Evolutionary conservation across 768 basidiomycete species (phyloP), one percentile per base, ranked within the genome.

Genomic region (Lactarius evosmus): DNA sequence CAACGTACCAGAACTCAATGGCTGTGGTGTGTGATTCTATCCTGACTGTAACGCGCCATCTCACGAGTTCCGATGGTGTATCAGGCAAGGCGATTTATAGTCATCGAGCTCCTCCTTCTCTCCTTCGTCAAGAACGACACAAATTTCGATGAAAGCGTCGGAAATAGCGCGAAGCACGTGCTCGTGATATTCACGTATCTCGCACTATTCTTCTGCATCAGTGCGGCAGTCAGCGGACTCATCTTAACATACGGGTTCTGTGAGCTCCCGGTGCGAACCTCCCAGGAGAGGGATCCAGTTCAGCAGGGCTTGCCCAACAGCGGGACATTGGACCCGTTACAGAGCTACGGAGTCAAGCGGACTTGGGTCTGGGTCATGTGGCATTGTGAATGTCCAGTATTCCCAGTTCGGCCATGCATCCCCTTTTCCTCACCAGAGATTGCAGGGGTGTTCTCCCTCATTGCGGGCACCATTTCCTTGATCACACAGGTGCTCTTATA

Each of bases 171-270:
- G 2, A 33, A 27, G 32, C 46, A 54, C 22, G 66, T 63, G 2
- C 66, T 67, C 16, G 12, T 58, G 5, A 53, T 65, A 56, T 67
- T 67, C 62, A 58, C 66, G 12, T 67, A 67, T 33, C 36, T 59
- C 60, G 54, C 66, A 5, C 60, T 67, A 16, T 58, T 67, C 41
- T 65, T 65, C 63, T 61, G 55, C 52, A 16, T 60, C 29, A 65
- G 63, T 52, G 66, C 63, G 8, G 57, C 62, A 22, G 33, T 58
- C 40, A 65, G 63, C 56, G 63, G 63, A 33, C 63, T 65, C 41
- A 54, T 67, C 50, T 60, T 67, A 1, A 67, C 49, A 11, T 60
- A 65, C 29, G 63, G 61, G 33, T 65, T 67, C 29, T 55, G 63
- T 8, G 63, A 58, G 34, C 56, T 67, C 11, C 66, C 66, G 16